Percentiles rank a stretch among this genome's conserved stretches.
These are phyloP conservation scores for Didymella segeticola DNA, from an alignment of 2,329 filamentous ascomycete species.

Conservation along the genomic window DNA sequence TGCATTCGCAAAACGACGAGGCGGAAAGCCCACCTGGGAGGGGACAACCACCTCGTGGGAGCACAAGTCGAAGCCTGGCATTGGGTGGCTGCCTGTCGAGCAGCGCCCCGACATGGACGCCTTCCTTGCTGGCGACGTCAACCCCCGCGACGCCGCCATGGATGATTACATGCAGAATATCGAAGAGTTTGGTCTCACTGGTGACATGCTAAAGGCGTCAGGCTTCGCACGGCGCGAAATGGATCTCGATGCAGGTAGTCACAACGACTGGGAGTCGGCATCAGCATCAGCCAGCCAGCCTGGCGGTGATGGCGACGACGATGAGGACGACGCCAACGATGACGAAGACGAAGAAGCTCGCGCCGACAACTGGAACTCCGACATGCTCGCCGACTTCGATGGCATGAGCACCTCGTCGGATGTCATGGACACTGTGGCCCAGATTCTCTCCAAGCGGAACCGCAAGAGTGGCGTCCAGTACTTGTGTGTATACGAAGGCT, in stretches of 20 bases:
- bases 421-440: constrained; percentile 50
- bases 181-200: constrained; percentile 52
- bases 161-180: constrained; percentile 77
- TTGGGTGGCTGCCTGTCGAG: constrained; percentile 43
- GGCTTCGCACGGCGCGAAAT: constrained; percentile 44
- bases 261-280: constrained; percentile 41
- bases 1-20: constrained; percentile 35
- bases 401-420: constrained; percentile 60
- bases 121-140: constrained; percentile 28
- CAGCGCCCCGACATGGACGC: constrained; percentile 31
- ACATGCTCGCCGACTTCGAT: constrained; percentile 57
- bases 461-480: constrained; percentile 57
- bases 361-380: constrained; percentile 51
- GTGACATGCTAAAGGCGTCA: constrained; percentile 33
- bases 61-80: constrained; percentile 44
- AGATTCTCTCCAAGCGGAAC: constrained; percentile 55
- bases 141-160: constrained; percentile 51
- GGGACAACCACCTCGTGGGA: constrained; percentile 39
- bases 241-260: constrained; percentile 40
- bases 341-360: constrained; percentile 19
- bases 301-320: no score
- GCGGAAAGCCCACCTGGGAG: constrained; percentile 40
- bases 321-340: no score
- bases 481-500: constrained; percentile 57
- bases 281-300: constrained; percentile 23